Conservation (phyloP, 2,329 filamentous ascomycete genomes). For the Penicillium aurantiogriseum region DNA sequence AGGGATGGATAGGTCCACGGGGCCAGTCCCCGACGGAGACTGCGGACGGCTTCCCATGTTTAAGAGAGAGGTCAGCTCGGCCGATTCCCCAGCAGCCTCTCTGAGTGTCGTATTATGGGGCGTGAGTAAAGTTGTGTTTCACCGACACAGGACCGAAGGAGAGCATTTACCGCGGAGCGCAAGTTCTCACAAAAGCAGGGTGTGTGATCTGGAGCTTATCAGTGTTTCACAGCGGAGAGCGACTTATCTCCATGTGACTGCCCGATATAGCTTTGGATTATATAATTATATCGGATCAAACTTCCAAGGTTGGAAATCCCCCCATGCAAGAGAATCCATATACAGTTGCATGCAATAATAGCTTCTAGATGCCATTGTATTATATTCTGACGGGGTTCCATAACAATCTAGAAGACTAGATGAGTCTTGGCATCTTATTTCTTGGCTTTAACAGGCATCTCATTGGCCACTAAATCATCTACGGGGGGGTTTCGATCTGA, state of each 20-base stretch:
- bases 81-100: neutral
- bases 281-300: neutral
- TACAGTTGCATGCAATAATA: neutral
- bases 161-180: neutral
- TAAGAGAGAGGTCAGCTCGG: neutral
- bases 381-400: neutral
- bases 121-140: neutral
- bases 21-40: constrained; percentile 24
- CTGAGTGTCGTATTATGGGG: neutral
- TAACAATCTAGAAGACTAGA: neutral
- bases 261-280: neutral
- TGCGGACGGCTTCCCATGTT: constrained; percentile 33
- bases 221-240: constrained; percentile 9
- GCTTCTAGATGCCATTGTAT: neutral
- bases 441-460: neutral
- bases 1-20: constrained; percentile 23
- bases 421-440: neutral
- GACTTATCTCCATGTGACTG: constrained; percentile 11
- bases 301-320: neutral
- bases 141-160: neutral
- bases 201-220: constrained; percentile 11
- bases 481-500: constrained; percentile 7
- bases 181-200: neutral
- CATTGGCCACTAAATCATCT: constrained; percentile 3
- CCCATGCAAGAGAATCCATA: neutral